Evolutionary conservation across 1,284 basidiomycete genomes (phyloP), one percentile per base, ranked within the genome.

Genomic region (Coniferiporia sulphurascens): DNA sequence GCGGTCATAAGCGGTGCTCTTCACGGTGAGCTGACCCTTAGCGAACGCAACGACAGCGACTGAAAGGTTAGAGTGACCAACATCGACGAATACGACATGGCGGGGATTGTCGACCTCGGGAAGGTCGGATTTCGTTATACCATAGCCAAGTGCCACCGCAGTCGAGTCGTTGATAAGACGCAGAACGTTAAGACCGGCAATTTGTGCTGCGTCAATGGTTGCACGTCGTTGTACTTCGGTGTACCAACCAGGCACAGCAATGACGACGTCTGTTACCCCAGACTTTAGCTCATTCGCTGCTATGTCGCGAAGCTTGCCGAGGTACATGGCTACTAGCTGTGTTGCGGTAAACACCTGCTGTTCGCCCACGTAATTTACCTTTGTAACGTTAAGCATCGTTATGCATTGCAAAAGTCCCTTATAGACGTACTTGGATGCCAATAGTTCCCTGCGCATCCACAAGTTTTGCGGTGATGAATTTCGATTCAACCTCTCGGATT

Each of bases 131-230:
- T 98, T 98, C 67, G 94, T 97, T 80, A 97, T 97, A 69, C 95
- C 95, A 76, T 95, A 97, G 59, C 91, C 93, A 70, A 97, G 88
- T 27, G 95, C 95, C 61, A 89, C 84, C 56, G 94, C 93, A 63
- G 95, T 96, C 62, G 89, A 88, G 74, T 97, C 94, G 78, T 96
- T 96, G 79, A 97, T 93, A 70, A 98, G 82, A 59, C 94, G 90
- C 62, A 97, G 89, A 64, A 85, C 77, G 74, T 95, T 95, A 64
- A 97, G 83, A 61, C 88, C 87, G 55, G 91, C 93, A 67, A 98
- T 92, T 65, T 85, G 72, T 52, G 93, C 92, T 38, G 95, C 93
- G 69, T 95, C 92, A 53, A 94, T 81, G 63, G 95, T 71, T 1
- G 94, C 92, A 49, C 94, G 83, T 61, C 95, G 84, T 73, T 98